Conservation (phyloP, 306 rosid species). For the Potentilla sterilis region DNA sequence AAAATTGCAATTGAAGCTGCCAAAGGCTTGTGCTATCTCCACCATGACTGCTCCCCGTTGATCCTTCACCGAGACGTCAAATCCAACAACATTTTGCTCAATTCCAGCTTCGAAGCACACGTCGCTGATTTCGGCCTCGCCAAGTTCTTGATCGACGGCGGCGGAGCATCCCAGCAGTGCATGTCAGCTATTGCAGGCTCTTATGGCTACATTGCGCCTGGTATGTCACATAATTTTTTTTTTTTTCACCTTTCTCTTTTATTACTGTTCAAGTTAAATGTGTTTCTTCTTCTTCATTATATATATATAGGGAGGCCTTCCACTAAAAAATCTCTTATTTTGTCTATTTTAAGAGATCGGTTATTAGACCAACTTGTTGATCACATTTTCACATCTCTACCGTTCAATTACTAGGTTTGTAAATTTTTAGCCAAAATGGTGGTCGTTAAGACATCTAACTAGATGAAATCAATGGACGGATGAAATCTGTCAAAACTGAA, state of each 20-base stretch:
- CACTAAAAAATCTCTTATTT: too few species aligned
- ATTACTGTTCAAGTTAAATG: not conserved
- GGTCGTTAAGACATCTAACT: too few species aligned
- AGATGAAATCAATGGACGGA: too few species aligned
- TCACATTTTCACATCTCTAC: too few species aligned
- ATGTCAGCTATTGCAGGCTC: constrained; percentile 94
- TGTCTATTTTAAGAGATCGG: too few species aligned
- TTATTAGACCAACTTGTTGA: too few species aligned
- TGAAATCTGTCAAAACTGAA: too few species aligned
- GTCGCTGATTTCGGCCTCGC: constrained; percentile 92
- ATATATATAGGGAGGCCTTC: too few species aligned
- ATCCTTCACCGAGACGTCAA: constrained; percentile 83
- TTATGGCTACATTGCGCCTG: constrained; percentile 94
- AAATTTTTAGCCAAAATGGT: too few species aligned
- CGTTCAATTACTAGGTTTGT: too few species aligned
- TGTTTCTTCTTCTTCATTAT: not conserved
- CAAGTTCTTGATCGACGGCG: constrained; percentile 66
- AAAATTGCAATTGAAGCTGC: constrained; percentile 76
- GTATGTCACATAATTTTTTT: constrained; percentile 31
- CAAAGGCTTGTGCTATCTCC: constrained; percentile 79
- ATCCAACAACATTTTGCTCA: constrained; percentile 77
- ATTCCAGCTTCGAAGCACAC: constrained; percentile 79
- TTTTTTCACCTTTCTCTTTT: not conserved
- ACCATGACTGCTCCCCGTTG: constrained; percentile 84
- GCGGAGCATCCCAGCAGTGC: constrained; percentile 71